These are phyloP conservation scores for Alternaria sp. DNA, from an alignment of 2,329 filamentous ascomycete species.

Conservation along the genomic window DNA sequence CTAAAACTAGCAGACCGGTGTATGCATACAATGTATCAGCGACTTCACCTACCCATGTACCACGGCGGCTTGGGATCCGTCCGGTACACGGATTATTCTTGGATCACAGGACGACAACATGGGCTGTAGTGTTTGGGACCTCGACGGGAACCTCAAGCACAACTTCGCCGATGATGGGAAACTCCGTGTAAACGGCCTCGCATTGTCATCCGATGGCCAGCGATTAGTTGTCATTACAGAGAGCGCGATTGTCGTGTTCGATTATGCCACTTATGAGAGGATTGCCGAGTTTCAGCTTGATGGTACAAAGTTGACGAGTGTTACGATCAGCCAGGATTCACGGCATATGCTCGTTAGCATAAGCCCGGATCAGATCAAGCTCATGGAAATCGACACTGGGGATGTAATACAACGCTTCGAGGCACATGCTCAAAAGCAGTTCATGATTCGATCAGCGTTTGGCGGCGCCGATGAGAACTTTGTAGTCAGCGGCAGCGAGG, in stretches of 20 bases:
- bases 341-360: slow-evolving; percentile 81
- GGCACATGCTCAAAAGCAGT: slow-evolving; percentile 77
- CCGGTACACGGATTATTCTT: slow-evolving; percentile 78
- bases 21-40: slow-evolving; percentile 66
- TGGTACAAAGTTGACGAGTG: slow-evolving; percentile 74
- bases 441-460: slow-evolving; percentile 80
- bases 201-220: slow-evolving; percentile 79
- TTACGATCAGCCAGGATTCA: slow-evolving; percentile 84
- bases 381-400: slow-evolving; percentile 77
- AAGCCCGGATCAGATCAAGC: slow-evolving; percentile 74
- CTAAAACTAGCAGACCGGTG: slow-evolving; percentile 40
- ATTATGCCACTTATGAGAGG: slow-evolving; percentile 75
- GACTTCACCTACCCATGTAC: slow-evolving; percentile 85
- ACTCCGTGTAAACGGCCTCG: slow-evolving; percentile 82
- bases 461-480: slow-evolving; percentile 93
- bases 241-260: slow-evolving; percentile 78
- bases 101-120: slow-evolving; percentile 53
- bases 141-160: slow-evolving; percentile 64
- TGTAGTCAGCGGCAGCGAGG: slow-evolving; percentile 89
- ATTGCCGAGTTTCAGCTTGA: slow-evolving; percentile 75
- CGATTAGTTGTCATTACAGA: slow-evolving; percentile 80
- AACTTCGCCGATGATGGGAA: slow-evolving; percentile 67
- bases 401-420: slow-evolving; percentile 75
- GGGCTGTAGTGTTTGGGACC: slow-evolving; percentile 62
- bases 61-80: slow-evolving; percentile 85